Evolutionary conservation across 805 yeast species (phyloP), one percentile per base, ranked within the genome.

Genomic region (Candida ficus): DNA sequence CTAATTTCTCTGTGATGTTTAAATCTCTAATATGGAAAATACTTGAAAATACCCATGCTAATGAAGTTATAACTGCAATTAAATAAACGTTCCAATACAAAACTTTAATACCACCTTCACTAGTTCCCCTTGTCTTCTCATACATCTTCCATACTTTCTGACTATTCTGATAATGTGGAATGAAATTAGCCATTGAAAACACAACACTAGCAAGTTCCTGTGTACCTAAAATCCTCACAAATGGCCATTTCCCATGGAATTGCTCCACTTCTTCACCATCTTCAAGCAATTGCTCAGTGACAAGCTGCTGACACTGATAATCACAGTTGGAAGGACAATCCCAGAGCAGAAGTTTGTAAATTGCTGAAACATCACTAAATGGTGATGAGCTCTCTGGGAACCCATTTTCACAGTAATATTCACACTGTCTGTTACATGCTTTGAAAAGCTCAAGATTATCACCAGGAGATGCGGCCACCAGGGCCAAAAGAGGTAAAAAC

Each of bases 221-320:
- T 11, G 83, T 66, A 0, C 95, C 95, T n/a, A 72, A 62, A 0
- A 84, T 56, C 37, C 99, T 70, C 14, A 68, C 46, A 54, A 93
- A 93, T 3, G 98, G 98, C 99, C 99, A 93, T 64, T 93, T 93
- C 0, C 99, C 99, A 61, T 93, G 96, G 63, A 87, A 93, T 60
- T 93, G 99, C 30, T 72, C 71, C 0, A 87, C 65, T 41, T 73
- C 69, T n/a, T 71, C 68, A 3, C 62, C 48, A 0, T 42, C 48
- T 13, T 64, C 61, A 18, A 95, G 67, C n/a, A 29, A 10, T 29
- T 73, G 65, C 2, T 56, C 53, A 0, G 96, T 89, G 33, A 91
- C 67, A 8, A 76, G 57, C 41, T 88, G 79, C 60, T 93, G 98
- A 60, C 99, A 93, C 51, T 80, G 83, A 61, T 93, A 93, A 62